Base-by-base conservation (phyloP, 495 filamentous ascomycete species). In the Aspergillus asperescens region DNA sequence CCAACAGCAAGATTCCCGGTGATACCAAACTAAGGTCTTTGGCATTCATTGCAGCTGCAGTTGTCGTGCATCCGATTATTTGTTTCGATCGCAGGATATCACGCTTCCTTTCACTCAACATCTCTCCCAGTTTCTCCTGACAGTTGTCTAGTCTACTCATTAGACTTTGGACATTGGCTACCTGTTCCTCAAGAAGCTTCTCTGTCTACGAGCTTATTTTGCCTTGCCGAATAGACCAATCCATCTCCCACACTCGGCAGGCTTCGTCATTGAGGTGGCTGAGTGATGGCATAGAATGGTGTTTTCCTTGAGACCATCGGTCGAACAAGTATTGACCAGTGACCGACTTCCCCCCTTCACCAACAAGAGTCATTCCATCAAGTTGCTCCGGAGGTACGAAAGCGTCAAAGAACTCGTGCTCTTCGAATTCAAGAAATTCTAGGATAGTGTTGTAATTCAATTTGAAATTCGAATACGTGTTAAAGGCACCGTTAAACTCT, bases 11-110 rank as follows among this genome's bases (percentile, higher is more conserved):
- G 18, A 69, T 59, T 1, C 55, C 62, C 3, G 62, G 62, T 5
- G 58, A 51, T 8, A 51, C 51, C 12, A 72, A 34, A 66, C 68
- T 29, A 74, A 92, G 63, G 25, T 79, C 70, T 7, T 73, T 56
- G 3, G 68, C 56, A 52, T 85, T 78, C 61, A 77, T 88, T 3
- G 88, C 86, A 0, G 87, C 86, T 3, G 68, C 85, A 0, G 84
- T 90, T 1, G 88, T 91, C 1, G 87, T 92, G 58, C 85, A 88
- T 0, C 76, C 85, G 37, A 94, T 84, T 16, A 94, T 77, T 6
- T 75, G 68, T 57, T 86, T 89, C 1, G 54, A 48, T 24, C 65
- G 58, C 8, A 90, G 57, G 6, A 79, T 72, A 0, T 70, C 29
- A 4, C 68, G 63, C 16, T 72, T 70, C 37, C 63, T 77, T 41